Evolutionary conservation across 768 basidiomycete genomes (phyloP).

Genomic region (Dendrothele bispora): DNA sequence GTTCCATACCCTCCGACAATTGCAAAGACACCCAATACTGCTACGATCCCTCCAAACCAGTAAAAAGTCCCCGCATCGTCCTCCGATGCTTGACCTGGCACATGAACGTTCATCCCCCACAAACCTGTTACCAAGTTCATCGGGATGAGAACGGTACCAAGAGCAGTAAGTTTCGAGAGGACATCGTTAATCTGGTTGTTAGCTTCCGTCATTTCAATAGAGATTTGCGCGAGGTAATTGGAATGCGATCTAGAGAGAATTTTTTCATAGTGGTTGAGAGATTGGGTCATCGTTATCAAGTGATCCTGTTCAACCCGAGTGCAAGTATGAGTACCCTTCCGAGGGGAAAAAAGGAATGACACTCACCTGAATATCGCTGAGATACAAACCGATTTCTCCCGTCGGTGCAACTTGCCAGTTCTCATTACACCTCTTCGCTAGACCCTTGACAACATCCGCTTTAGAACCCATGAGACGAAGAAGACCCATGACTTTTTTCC

Average conservation of each 20-base stretch:
- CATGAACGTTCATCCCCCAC: conserved; percentile 99
- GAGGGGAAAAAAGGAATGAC: neutral
- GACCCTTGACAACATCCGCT: conserved; percentile 98
- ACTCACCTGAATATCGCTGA: conserved; percentile 87
- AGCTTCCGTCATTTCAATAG: conserved; percentile 99
- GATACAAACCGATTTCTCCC: conserved; percentile 93
- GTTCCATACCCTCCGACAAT: conserved; percentile 77
- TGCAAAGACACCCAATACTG: conserved; percentile 77
- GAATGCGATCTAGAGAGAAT: conserved; percentile 98
- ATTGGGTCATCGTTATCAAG: conserved; percentile 99
- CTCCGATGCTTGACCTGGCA: conserved; percentile 75
- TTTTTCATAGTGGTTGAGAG: conserved; percentile 99
- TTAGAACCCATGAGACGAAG: conserved; percentile 98
- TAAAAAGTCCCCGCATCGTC: conserved; percentile 51
- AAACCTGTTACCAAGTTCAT: conserved; percentile 96
- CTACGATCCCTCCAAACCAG: conserved; percentile 92
- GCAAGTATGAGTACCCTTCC: neutral
- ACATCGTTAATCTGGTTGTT: conserved; percentile 99
- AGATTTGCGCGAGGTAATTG: conserved; percentile 98
- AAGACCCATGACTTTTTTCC: conserved; percentile 99
- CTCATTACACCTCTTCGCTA: conserved; percentile 97
- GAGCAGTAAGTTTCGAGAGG: conserved; percentile 91
- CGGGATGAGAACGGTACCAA: conserved; percentile 96
- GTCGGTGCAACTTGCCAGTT: conserved; percentile 99
- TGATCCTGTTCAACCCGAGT: conserved; percentile 60